Percentiles rank a stretch among this genome's conserved stretches.
Conservation (phyloP, 345 rosid genomes). For the Trapa bicornis region DNA sequence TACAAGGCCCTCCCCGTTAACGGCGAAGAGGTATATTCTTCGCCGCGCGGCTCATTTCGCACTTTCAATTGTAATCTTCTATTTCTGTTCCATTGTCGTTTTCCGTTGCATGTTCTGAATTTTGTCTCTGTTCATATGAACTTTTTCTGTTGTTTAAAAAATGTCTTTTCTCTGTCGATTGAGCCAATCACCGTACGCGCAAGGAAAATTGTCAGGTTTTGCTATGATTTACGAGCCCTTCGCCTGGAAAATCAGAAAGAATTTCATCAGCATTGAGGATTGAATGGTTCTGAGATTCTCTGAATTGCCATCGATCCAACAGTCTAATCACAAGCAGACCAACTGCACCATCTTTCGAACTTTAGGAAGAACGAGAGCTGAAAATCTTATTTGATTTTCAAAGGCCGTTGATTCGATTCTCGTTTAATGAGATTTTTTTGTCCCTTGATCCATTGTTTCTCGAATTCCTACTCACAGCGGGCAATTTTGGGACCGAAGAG, state of each 20-base stretch:
- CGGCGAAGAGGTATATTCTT: slow-evolving; percentile 33
- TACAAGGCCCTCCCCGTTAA: slow-evolving; percentile 48
- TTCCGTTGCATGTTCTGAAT: background rate
- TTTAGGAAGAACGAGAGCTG: background rate
- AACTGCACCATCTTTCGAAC: background rate
- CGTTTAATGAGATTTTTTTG: background rate
- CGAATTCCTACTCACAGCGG: background rate
- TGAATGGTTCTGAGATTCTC: background rate
- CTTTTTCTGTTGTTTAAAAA: background rate
- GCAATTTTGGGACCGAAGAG: too few species aligned
- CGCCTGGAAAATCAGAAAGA: background rate
- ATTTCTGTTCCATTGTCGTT: background rate
- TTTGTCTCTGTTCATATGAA: background rate
- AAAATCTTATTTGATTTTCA: too few species aligned
- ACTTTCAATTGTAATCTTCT: too few species aligned
- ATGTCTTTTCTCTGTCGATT: background rate
- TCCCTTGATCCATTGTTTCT: background rate
- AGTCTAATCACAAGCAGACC: background rate
- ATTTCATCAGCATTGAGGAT: background rate
- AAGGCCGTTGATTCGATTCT: background rate
- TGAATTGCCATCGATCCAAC: background rate
- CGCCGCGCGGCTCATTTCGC: slow-evolving; percentile 11
- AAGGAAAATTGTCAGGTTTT: background rate
- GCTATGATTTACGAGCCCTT: background rate
- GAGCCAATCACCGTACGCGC: background rate